Conservation (phyloP, 306 rosid species). For the Quercus parvula region DNA sequence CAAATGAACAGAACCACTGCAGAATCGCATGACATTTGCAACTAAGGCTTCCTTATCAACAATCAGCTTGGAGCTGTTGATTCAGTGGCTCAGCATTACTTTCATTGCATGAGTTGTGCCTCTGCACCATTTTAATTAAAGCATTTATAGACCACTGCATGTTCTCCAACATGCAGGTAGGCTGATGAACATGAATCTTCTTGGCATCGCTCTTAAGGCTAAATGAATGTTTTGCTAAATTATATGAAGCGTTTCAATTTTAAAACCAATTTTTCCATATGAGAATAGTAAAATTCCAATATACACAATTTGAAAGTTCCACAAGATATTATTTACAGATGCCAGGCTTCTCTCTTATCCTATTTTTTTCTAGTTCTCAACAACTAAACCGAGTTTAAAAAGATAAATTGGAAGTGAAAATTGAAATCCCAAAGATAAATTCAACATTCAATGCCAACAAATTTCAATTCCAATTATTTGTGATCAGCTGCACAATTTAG, state of each 20-base stretch:
- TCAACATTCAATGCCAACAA: too few species aligned
- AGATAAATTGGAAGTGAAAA: not conserved
- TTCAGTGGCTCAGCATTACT: not conserved
- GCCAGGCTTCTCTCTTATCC: not conserved
- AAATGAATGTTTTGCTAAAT: too few species aligned
- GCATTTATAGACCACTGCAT: not conserved
- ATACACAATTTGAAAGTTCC: not conserved
- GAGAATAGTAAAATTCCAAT: not conserved
- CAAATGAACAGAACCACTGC: too few species aligned
- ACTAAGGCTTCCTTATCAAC: not conserved
- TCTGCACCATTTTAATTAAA: not conserved
- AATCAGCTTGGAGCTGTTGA: not conserved
- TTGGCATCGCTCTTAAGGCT: too few species aligned
- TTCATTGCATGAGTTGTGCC: not conserved
- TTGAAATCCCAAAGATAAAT: too few species aligned
- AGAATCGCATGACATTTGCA: too few species aligned
- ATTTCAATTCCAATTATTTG: too few species aligned
- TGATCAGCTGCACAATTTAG: not conserved
- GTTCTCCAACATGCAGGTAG: not conserved
- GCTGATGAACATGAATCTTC: not conserved
- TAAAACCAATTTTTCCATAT: not conserved
- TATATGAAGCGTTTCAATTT: not conserved
- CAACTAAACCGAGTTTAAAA: not conserved
- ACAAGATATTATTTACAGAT: not conserved
- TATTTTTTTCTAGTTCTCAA: not conserved